Conservation (phyloP, 106 monocot species). For the Cymbidium sinense region DNA sequence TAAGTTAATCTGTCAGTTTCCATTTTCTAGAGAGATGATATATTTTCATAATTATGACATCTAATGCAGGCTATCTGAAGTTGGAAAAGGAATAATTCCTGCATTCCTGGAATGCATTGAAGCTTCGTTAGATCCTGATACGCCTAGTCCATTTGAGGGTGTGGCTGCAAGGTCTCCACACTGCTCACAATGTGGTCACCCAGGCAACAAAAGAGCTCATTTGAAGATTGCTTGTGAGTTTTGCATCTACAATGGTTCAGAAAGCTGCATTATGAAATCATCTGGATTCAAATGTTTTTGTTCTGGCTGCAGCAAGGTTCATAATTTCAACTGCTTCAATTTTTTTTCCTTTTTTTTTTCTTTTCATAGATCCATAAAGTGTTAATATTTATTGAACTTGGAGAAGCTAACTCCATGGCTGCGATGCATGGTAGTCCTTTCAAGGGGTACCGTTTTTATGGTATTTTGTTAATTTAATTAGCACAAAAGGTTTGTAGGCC, state of each 20-base stretch:
- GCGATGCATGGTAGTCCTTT: neutral
- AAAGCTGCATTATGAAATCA: conserved; percentile 58
- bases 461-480: neutral
- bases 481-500: neutral
- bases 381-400: neutral
- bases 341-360: neutral
- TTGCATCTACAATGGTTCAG: conserved; percentile 35
- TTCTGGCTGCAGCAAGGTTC: conserved; percentile 55
- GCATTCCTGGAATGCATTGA: conserved; percentile 7
- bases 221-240: conserved; percentile 46
- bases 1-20: neutral
- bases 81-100: conserved; percentile 40
- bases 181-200: conserved; percentile 91
- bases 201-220: conserved; percentile 71
- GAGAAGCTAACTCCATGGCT: neutral
- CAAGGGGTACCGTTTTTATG: neutral
- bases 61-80: conserved; percentile 57
- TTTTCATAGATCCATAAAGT: neutral
- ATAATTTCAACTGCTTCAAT: neutral
- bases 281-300: conserved; percentile 86
- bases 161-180: conserved; percentile 40
- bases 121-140: conserved; percentile 19
- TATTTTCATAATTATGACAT: neutral
- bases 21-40: neutral
- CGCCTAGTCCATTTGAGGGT: conserved; percentile 11